Percentiles rank a stretch among this genome's conserved stretches.
These are phyloP conservation scores for Neonectria magnoliae DNA, from an alignment of 2,329 filamentous ascomycete species.

Conservation along the genomic window DNA sequence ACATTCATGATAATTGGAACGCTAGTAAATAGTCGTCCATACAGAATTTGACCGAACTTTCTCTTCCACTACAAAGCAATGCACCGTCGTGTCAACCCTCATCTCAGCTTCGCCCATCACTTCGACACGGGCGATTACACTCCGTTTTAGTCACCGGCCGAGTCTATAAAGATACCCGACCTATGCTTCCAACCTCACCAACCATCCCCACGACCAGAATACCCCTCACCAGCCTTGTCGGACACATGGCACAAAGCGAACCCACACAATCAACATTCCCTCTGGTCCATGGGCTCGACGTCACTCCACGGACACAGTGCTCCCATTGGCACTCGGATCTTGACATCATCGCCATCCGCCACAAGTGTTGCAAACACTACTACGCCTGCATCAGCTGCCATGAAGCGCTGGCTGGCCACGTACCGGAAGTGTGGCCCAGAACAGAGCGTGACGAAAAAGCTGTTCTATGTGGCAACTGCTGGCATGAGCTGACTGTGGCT, in stretches of 20 bases:
- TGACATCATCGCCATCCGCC: conserved; percentile 29
- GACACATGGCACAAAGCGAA: neutral
- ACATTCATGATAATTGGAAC: neutral
- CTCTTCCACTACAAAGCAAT: neutral
- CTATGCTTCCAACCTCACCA: neutral
- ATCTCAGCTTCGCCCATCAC: neutral
- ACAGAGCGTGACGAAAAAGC: conserved; percentile 19
- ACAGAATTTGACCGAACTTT: too few species aligned
- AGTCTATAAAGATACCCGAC: neutral
- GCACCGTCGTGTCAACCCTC: neutral
- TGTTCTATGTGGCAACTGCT: conserved; percentile 23
- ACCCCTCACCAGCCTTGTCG: neutral
- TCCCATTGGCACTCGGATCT: conserved; percentile 26
- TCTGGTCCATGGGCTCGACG: conserved; percentile 18
- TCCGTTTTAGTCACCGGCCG: too few species aligned
- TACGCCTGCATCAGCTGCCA: conserved; percentile 32
- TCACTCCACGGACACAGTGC: conserved; percentile 21
- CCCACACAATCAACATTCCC: neutral
- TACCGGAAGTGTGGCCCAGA: conserved; percentile 18
- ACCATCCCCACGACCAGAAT: neutral
- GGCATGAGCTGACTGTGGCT: conserved; percentile 16
- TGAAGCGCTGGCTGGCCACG: conserved; percentile 21
- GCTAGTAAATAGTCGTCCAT: neutral
- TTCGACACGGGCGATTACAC: neutral
- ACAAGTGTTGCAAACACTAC: conserved; percentile 27